phyloP scores from a whole-genome alignment of 805 yeast species.

The Schwanniomyces polymorphus region DNA sequence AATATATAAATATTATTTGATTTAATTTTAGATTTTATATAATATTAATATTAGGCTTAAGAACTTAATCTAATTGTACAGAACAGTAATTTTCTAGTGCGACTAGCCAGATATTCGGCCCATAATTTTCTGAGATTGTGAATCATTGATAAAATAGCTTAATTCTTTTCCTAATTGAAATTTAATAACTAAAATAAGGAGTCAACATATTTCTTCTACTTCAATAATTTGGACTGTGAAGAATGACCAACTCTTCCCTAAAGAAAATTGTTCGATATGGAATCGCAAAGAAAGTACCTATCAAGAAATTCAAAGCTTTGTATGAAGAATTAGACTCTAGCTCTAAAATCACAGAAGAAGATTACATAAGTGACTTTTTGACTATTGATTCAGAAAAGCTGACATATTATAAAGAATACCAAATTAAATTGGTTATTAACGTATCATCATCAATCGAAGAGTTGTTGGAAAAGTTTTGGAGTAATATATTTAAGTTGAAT shows the following conservation, averaged over 20 bases:
- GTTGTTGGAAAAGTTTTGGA: slow-evolving; percentile 23
- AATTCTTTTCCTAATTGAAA: no score
- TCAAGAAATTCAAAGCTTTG: slow-evolving; percentile 24
- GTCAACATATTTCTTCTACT: not conserved
- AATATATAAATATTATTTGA: not conserved
- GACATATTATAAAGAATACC: slow-evolving; percentile 1
- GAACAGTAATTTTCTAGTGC: not conserved
- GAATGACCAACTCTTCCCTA: slow-evolving; percentile 6
- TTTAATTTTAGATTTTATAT: slow-evolving; percentile 1
- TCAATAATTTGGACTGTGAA: not conserved
- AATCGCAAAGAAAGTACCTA: slow-evolving; percentile 16
- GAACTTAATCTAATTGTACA: not conserved
- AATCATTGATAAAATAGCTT: no score
- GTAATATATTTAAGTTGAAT: slow-evolving; percentile 10
- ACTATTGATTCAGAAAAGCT: slow-evolving; percentile 4
- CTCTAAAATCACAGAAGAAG: slow-evolving; percentile 18
- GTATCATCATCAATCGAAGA: slow-evolving; percentile 17
- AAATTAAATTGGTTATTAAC: slow-evolving; percentile 15
- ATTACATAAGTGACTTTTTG: slow-evolving; percentile 24
- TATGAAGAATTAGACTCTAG: slow-evolving; percentile 25
- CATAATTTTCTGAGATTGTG: no score
- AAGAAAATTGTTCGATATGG: slow-evolving; percentile 20
- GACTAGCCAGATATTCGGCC: no score
- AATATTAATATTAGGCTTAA: no score
- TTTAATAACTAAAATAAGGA: not conserved